Evolutionary conservation across 176 grass and related monocot species (phyloP).

Genomic region (Leersia perrieri): DNA sequence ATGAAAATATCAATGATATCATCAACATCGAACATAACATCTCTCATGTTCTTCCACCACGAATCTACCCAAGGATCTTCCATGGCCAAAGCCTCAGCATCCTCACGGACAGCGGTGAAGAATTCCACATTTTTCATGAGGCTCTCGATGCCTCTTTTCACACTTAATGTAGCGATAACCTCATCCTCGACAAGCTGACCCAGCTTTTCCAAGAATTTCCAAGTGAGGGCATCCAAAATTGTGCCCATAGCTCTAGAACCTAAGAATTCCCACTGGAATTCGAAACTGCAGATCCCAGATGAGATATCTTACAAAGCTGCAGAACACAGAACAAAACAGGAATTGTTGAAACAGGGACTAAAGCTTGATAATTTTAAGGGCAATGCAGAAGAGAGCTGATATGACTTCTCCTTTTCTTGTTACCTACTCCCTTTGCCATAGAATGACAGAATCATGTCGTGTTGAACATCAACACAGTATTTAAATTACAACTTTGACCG

Average conservation of each 20-base stretch:
- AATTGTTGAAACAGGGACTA: too few species aligned
- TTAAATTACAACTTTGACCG: too few species aligned
- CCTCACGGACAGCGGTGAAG: conserved; percentile 15
- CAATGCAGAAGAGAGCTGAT: too few species aligned
- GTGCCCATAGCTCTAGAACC: neutral
- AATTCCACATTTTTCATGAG: conserved; percentile 2
- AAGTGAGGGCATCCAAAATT: conserved; percentile 3
- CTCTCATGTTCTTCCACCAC: conserved; percentile 29
- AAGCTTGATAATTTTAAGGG: too few species aligned
- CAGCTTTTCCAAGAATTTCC: neutral
- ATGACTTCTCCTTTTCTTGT: neutral
- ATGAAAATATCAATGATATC: conserved; percentile 28
- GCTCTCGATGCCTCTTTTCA: neutral
- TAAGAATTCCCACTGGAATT: too few species aligned
- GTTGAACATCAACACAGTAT: too few species aligned
- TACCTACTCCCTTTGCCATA: neutral
- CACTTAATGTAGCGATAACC: neutral
- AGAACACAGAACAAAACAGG: too few species aligned
- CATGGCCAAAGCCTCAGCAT: conserved; percentile 23
- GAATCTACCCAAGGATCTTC: neutral
- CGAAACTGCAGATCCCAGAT: too few species aligned
- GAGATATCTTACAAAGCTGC: too few species aligned
- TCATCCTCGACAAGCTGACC: conserved; percentile 1
- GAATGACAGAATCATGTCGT: too few species aligned
- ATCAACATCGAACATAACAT: conserved; percentile 30